A percentile compares a stretch with the other conserved stretches of the same genome.
phyloP scores from a whole-genome alignment of 305 asterid species.

The Fraxinus sp. region DNA sequence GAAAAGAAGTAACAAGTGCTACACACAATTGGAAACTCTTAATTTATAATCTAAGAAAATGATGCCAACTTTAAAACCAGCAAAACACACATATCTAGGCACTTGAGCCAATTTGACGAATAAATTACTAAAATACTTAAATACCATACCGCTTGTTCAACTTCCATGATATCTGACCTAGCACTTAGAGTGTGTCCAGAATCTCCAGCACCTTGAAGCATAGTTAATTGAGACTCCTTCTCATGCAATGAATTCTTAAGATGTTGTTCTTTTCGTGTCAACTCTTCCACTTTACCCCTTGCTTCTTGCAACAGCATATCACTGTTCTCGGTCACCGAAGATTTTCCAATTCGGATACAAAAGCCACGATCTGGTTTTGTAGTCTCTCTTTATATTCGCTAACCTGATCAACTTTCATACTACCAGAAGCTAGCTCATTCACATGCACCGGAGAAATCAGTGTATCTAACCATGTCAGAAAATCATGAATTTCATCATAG shows the following conservation, averaged over 20 bases:
- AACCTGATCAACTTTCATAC: constrained; percentile 37
- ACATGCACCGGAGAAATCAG: constrained; percentile 51
- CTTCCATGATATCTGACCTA: no score
- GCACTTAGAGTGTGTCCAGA: no score
- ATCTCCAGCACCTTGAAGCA: no score
- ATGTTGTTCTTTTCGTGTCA: constrained; percentile 54
- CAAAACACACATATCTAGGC: no score
- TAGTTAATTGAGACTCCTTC: no score
- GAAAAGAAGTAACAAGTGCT: not conserved
- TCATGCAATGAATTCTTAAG: constrained; percentile 59
- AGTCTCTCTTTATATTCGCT: constrained; percentile 53
- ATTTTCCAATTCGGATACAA: constrained; percentile 79
- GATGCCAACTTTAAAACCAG: not conserved
- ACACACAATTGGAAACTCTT: not conserved
- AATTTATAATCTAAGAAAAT: not conserved
- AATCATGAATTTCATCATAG: constrained; percentile 66
- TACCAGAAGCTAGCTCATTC: constrained; percentile 45
- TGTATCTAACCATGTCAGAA: constrained; percentile 68
- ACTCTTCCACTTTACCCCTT: constrained; percentile 69
- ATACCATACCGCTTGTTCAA: no score
- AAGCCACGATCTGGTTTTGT: constrained; percentile 59
- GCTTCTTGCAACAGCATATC: constrained; percentile 66
- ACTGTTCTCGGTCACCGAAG: constrained; percentile 59
- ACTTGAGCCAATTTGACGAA: no score
- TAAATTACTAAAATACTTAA: no score